Evolutionary conservation across 2,329 filamentous ascomycete species (phyloP).

Genomic region (Penicillium thymicola): DNA sequence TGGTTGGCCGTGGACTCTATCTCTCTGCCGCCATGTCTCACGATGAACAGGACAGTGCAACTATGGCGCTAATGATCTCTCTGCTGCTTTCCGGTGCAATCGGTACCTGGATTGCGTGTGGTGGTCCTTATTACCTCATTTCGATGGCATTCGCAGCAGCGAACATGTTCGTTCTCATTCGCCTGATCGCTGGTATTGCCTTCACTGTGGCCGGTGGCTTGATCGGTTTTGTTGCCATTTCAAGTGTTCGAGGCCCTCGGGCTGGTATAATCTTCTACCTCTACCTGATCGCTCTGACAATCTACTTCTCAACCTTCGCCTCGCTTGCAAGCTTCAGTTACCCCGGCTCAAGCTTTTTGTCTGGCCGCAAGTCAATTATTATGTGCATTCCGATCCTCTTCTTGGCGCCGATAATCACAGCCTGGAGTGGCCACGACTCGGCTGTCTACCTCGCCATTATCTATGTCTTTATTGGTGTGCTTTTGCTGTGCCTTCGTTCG

Average conservation of each 20-base stretch:
- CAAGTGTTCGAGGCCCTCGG: conserved; percentile 43
- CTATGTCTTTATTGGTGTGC: conserved; percentile 51
- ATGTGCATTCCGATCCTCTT: conserved; percentile 55
- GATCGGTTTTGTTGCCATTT: conserved; percentile 53
- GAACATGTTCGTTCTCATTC: conserved; percentile 55
- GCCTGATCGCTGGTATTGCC: conserved; percentile 51
- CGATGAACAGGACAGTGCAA: conserved; percentile 52
- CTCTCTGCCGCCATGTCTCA: conserved; percentile 56
- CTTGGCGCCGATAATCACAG: conserved; percentile 56
- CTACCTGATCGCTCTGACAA: conserved; percentile 57
- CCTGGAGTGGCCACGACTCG: conserved; percentile 53
- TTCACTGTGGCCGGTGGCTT: conserved; percentile 53
- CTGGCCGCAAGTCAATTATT: conserved; percentile 57
- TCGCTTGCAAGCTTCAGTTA: conserved; percentile 54
- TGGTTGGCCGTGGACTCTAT: conserved; percentile 59
- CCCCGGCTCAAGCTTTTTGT: conserved; percentile 53
- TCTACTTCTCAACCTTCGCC: conserved; percentile 58
- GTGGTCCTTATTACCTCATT: conserved; percentile 60
- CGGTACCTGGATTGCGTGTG: conserved; percentile 62
- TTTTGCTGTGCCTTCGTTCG: conserved; percentile 53
- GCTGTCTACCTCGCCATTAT: conserved; percentile 56
- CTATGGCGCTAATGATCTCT: conserved; percentile 57
- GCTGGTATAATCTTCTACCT: conserved; percentile 58
- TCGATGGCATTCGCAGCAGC: conserved; percentile 55
- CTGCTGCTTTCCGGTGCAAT: conserved; percentile 59